Evolutionary conservation across 371 early-diverging fungal species (phyloP), one percentile per base, ranked within the genome.

Genomic region (Quaeritorhiza haematococci): DNA sequence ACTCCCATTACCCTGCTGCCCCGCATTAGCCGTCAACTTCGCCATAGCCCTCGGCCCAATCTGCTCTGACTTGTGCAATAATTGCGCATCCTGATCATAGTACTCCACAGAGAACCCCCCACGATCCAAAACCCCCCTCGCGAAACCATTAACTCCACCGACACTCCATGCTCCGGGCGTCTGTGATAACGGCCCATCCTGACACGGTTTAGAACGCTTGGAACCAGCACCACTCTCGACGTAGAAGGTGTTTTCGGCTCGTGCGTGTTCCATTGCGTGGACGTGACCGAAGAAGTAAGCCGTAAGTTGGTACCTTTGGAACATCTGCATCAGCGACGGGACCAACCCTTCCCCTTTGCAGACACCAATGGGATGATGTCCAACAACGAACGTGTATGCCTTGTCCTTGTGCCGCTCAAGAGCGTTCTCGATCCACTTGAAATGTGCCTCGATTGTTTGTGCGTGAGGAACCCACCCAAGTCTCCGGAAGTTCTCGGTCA

Each of bases 271-370:
- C n/a, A 58, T 10, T 5, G 63, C 54, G 59, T 64, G 64, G 45
- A 48, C 54, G 53, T 64, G 64, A 13, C 64, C 64, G 30, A 52
- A 51, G 29, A 59, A 50, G 52, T 64, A 64, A 3, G 59, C 53
- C 2, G 49, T 45, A 3, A 38, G 52, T 6, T 55, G 28, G 49
- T 54, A 64, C 33, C 54, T 52, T 34, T 59, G 23, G 19, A 59
- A 41, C 30, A 64, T 26, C 3, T 3, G 24, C 5, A 8, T 3
- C 5, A 58, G 43, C 10, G n/a, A 3, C 17, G 6, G n/a, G 38
- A 64, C 45, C 10, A 42, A 24, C 15, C 24, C 28, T n/a, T 50
- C 50, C 15, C 51, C 33, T n/a, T n/a, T n/a, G n/a, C n/a, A n/a
- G n/a, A n/a, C n/a, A n/a, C n/a, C n/a, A 5, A 46, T 7, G 13